Base-by-base conservation (phyloP, 2,329 filamentous ascomycete genomes). In the Aspergillus sojae region DNA sequence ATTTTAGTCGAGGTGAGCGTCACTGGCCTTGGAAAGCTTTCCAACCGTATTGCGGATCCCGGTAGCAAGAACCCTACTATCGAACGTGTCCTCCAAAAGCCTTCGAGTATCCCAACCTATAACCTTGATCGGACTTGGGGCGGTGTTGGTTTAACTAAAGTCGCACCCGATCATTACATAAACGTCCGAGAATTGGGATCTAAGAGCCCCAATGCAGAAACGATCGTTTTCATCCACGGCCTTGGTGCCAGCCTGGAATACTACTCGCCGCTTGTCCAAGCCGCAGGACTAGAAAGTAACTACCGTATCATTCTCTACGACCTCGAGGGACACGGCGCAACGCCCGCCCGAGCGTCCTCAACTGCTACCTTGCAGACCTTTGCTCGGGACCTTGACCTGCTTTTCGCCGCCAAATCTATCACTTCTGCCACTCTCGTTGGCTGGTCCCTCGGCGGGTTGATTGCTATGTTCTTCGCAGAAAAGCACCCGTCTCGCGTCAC, bases 301-400 rank as follows among this genome's bases (percentile, higher is more conserved):
- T 71, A 78, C 66, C 74, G 68, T 1, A 63, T 80, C 6, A 80
- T 84, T 63, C 69, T 85, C 0, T 81, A 82, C 62, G 86, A 88
- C 65, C 74, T 88, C 3, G 85, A 88, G 71, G 85, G 85, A 3
- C 85, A 86, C 64, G 85, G 85, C 0, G 74, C 84, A 7, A 84
- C 83, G 1, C 84, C 84, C 0, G 86, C 84, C 0, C 79, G 78
- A 10, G 80, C 84, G 0, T 72, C 79, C 2, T 81, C 75, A 56
- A 67, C 66, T 2, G 58, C 84, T 12, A 80, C 74, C 6, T 80
- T 87, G 43, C 68, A 72, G 0, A 82, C 79, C 0, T 79, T 84
- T 50, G 79, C 80, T 0, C 63, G 64, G 0, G 84, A 86, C 61
- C 68, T 86, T 1, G 59, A 71, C 69, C 4, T 52, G 10, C 28